Evolutionary conservation across 306 rosid species (phyloP), one percentile per base, ranked within the genome.

Genomic region (Alnus glutinosa): DNA sequence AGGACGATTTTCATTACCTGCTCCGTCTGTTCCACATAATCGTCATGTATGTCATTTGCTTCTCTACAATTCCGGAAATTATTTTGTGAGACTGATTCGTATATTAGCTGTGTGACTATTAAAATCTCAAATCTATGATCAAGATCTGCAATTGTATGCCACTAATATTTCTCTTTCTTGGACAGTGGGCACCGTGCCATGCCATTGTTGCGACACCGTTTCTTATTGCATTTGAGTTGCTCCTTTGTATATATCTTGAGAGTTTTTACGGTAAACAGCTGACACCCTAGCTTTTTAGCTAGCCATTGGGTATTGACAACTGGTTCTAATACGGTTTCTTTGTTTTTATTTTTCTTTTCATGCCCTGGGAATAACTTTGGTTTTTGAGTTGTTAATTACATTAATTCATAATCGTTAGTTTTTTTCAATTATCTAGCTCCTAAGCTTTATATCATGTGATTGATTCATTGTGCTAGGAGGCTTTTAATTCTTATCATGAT

Each of bases 101-200:
- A 69, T 1, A 30, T 71, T 52, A 63, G 55, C 19, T 55, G 54
- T 61, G 37, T 71, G 55, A 66, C 23, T 18, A 39, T n/a, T 14
- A 42, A 51, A 4, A 51, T 48, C 75, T 78, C 68, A 69, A 13
- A 30, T 49, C 52, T 50, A 19, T 62, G 52, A 48, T 71, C 52
- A 34, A 50, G 59, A 46, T 75, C 8, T 63, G 37, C 57, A 46
- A 74, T 79, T 77, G 46, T 42, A 48, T 68, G 4, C 14, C 67
- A 71, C 77, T 71, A 39, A 68, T 11, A 85, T 76, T 78, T 75
- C 73, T 87, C 16, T 88, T 63, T 87, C 85, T 80, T 93, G 87
- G 76, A 85, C 96, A 96, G 99, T 96, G 99, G 99, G 99, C 99
- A 66, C 99, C 99, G 2, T 96, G 99, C 79, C 99, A 96, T 85